Conservation (phyloP, 2,329 filamentous ascomycete species). For the Colletotrichum sp. region DNA sequence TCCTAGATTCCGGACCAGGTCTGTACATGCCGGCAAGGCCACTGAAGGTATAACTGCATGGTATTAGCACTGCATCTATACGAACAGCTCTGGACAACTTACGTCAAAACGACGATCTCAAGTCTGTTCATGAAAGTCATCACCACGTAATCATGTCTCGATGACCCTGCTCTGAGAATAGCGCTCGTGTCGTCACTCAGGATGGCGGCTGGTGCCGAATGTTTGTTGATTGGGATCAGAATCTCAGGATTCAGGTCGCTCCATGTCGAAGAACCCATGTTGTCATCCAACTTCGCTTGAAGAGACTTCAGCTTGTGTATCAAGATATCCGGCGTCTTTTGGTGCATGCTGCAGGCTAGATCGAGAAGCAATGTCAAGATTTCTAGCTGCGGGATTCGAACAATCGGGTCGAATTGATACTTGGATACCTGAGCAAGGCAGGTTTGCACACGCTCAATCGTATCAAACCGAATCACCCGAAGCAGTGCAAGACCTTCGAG, state of each 20-base stretch:
- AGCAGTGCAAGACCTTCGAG: conserved; percentile 75
- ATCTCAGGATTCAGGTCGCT: conserved; percentile 52
- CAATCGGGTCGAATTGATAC: conserved; percentile 69
- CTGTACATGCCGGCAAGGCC: conserved; percentile 53
- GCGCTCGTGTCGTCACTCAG: conserved; percentile 63
- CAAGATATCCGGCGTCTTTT: conserved; percentile 62
- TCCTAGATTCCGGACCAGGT: conserved; percentile 27
- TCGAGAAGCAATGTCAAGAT: conserved; percentile 72
- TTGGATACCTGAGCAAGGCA: conserved; percentile 78
- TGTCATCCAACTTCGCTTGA: conserved; percentile 66
- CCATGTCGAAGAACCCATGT: conserved; percentile 51
- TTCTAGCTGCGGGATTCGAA: conserved; percentile 69
- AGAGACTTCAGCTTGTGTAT: conserved; percentile 66
- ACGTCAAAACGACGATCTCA: conserved; percentile 62
- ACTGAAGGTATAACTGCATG: conserved; percentile 57
- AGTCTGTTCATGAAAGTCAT: conserved; percentile 66
- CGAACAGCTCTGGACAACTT: conserved; percentile 32
- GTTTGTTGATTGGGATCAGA: conserved; percentile 60
- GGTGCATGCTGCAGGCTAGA: conserved; percentile 70
- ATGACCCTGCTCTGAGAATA: conserved; percentile 54
- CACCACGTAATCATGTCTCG: conserved; percentile 59
- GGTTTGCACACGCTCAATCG: conserved; percentile 72
- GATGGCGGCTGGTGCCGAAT: conserved; percentile 49
- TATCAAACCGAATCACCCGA: conserved; percentile 66
- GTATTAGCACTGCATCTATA: conserved; percentile 19